Conservation (phyloP, 257 asterid species). For the Scutellaria baicalensis region DNA sequence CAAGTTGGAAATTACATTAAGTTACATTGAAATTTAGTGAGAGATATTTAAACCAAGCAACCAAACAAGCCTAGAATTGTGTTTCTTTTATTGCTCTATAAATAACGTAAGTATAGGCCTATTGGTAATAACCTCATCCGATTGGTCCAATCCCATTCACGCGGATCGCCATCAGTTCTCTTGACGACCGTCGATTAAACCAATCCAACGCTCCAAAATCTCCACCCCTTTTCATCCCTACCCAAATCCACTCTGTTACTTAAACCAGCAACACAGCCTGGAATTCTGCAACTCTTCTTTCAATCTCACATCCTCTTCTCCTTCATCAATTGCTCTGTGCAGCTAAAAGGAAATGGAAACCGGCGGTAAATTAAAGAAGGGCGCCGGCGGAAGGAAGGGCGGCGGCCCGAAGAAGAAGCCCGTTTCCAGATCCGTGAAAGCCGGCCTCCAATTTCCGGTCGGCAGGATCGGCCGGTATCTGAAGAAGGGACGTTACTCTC, state of each 20-base stretch:
- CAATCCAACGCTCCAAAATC: slow-evolving; percentile 18
- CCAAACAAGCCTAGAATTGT: background rate
- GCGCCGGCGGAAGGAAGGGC: slow-evolving; percentile 46
- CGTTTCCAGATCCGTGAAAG: slow-evolving; percentile 41
- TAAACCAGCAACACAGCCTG: slow-evolving; percentile 8
- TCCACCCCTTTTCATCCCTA: background rate
- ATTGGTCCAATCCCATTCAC: slow-evolving; percentile 20
- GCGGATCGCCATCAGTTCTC: background rate
- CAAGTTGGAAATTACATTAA: too few species aligned
- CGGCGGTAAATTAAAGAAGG: slow-evolving; percentile 33
- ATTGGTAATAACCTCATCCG: background rate
- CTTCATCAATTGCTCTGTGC: background rate
- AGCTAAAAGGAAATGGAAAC: slow-evolving; percentile 18
- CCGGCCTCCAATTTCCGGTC: slow-evolving; percentile 57
- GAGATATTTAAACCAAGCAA: too few species aligned
- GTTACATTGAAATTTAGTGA: too few species aligned
- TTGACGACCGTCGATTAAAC: slow-evolving; percentile 16
- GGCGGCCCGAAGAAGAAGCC: slow-evolving; percentile 54
- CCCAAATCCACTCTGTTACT: slow-evolving; percentile 11
- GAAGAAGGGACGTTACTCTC: slow-evolving; percentile 40
- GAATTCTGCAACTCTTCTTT: background rate
- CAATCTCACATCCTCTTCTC: background rate
- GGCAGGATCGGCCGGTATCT: slow-evolving; percentile 48
- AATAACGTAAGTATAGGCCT: background rate
- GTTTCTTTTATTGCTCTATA: background rate